Conservation (phyloP, 139 green algal genomes). For the Chlamydomonas sphaeroides region DNA sequence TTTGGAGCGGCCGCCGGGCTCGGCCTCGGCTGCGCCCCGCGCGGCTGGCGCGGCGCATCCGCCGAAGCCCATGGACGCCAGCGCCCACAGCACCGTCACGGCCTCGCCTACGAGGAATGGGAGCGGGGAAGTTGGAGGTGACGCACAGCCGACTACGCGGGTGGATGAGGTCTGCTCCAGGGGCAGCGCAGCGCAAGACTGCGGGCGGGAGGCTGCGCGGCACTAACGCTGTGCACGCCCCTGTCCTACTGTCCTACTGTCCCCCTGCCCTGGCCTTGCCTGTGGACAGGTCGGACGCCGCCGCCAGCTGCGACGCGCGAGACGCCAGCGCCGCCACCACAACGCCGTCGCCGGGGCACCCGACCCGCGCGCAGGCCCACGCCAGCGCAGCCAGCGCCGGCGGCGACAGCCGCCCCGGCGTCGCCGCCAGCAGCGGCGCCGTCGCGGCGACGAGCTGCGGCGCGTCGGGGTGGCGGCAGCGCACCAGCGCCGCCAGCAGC, state of each 20-base stretch:
- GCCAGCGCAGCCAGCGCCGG: background rate
- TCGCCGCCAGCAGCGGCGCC: constrained; percentile 15
- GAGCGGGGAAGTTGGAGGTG: too few species aligned
- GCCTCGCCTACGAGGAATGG: too few species aligned
- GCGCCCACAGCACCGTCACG: too few species aligned
- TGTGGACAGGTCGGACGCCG: background rate
- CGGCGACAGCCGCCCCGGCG: background rate
- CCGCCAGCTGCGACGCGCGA: background rate
- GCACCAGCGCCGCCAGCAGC: constrained; percentile 1
- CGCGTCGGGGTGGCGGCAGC: background rate
- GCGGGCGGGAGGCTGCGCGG: background rate
- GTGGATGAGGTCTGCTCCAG: too few species aligned
- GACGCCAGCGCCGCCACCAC: background rate
- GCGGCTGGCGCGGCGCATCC: too few species aligned
- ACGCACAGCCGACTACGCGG: too few species aligned
- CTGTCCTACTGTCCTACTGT: background rate
- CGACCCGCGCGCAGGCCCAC: constrained; percentile 14
- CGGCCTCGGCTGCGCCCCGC: background rate
- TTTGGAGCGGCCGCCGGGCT: background rate
- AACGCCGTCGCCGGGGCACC: too few species aligned
- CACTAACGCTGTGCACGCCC: too few species aligned
- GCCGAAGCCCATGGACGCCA: too few species aligned
- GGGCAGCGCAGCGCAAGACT: background rate
- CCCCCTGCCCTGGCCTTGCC: background rate
- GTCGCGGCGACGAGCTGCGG: constrained; percentile 4